Evolutionary conservation across 2,329 filamentous ascomycete genomes (phyloP), one percentile per base, ranked within the genome.

Genomic region (Diaporthe sp.): DNA sequence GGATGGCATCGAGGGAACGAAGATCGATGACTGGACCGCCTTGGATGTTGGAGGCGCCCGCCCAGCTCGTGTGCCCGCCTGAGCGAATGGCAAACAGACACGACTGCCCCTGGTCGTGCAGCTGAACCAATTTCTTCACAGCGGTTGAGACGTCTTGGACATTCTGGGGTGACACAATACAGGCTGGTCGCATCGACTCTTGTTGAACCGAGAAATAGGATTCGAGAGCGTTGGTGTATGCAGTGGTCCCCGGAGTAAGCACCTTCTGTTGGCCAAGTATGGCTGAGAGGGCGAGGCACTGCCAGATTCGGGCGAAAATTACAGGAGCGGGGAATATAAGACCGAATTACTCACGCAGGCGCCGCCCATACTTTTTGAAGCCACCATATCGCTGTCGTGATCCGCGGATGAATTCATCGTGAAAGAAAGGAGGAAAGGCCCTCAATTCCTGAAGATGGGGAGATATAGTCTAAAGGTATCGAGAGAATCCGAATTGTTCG

Each of bases 1-100:
- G n/a, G 10, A 65, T 47, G 7, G 42, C 27, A 17, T 73, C 10
- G 12, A 73, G 51, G 27, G 27, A 12, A 13, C 30, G 9, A 19
- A 73, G 63, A 44, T 73, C 71, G 27, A 73, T 27, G n/a, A 65
- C 59, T 5, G 69, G 15, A 22, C 71, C 71, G 22, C 53, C 71
- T 9, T 17, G 25, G 13, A 27, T 35, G 37, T 58, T 68, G 22
- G 51, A 39, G 39, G 50, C 63, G n/a, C 55, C 71, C 15, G 63
- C 37, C 22, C 42, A 70, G 13, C 71, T 35, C 42, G 32, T 50
- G 39, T 73, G 71, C n/a, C 71, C 63, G 7, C 71, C 71, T 4
- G 50, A 59, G 5, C 63, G 61, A n/a, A 73, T 39, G 32, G 53
- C 63, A 32, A 73, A 73, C 25, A 35, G 53, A 22, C 35, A 55